These are phyloP conservation scores for Rhinocladiella mackenziei DNA, from an alignment of 2,329 filamentous ascomycete species.

Conservation along the genomic window DNA sequence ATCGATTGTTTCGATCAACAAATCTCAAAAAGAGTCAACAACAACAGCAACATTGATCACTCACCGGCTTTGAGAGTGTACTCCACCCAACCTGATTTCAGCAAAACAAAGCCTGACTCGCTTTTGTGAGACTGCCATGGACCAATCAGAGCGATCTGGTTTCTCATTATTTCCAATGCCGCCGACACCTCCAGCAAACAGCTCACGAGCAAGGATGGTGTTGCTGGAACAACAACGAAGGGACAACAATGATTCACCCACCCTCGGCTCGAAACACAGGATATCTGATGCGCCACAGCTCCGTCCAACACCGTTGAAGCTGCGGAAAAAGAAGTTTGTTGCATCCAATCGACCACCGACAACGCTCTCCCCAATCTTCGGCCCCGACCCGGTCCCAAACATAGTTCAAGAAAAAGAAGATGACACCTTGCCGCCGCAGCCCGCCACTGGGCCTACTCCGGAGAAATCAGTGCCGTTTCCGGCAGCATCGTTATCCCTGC, in stretches of 20 bases:
- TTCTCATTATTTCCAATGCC: slow-evolving; percentile 21
- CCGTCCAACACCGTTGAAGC: slow-evolving; percentile 13
- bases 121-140: slow-evolving; percentile 4
- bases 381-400: too few relatives aligned
- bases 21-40: slow-evolving; percentile 15
- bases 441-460: too few relatives aligned
- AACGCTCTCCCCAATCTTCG: too few relatives aligned
- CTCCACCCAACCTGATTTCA: not conserved
- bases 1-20: slow-evolving; percentile 22
- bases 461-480: too few relatives aligned
- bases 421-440: too few relatives aligned
- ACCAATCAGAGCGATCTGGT: slow-evolving; percentile 12
- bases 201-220: slow-evolving; percentile 4
- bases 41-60: slow-evolving; percentile 19
- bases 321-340: slow-evolving; percentile 12
- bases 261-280: slow-evolving; percentile 1
- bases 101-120: not conserved
- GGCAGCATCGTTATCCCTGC: too few relatives aligned
- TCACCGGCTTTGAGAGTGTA: not conserved
- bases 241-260: not conserved
- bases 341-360: slow-evolving; percentile 1
- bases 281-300: slow-evolving; percentile 1
- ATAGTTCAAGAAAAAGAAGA: too few relatives aligned
- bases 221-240: slow-evolving; percentile 6
- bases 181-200: slow-evolving; percentile 16